Base-by-base conservation (phyloP, 345 rosid species). In the Cardamine chenopodiifolia region DNA sequence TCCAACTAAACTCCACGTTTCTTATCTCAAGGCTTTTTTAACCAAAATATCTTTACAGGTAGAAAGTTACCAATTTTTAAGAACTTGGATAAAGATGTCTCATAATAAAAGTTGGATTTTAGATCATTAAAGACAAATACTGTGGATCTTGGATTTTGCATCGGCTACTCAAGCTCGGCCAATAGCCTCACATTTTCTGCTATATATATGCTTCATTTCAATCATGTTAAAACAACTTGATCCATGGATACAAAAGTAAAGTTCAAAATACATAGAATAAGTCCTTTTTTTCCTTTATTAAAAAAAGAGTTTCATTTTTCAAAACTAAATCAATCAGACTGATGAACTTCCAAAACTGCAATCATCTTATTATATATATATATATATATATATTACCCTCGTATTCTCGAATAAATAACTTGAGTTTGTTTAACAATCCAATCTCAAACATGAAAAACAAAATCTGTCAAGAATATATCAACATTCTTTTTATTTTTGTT, bases 1-100 rank as follows among this genome's bases (percentile, higher is more conserved):
- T 75, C 69, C 79, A 75, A 61, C 74, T 68, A 74, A 75, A 34
- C 10, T 68, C 70, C 70, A 75, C 64, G 79, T 75, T 61, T 62
- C 57, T 22, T 19, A 42, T 53, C 57, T 52, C n/a, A 52, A 52
- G 70, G 3, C 22, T 68, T 68, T 68, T 74, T 68, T 12, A 37
- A 42, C 40, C 22, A 42, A 50, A 17, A 58, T 14, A 52, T 61
- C 70, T 68, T 75, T 68, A 75, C 74, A 75, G 79, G 32, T 28
- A 75, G 31, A 68, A 68, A 75, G 70, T 52, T 40, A 11, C 40
- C 9, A 22, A 23, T 42, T 52, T 61, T 15, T 52, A 12, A 23
- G 2, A 67, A 22, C n/a, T 31, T 60, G 56, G 74, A 75, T 75
- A n/a, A 61, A 29, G 72, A 66, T 66, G 60, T 74, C 11, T 66